A percentile compares a stretch with the other conserved stretches of the same genome.
These are phyloP conservation scores for Phylloporus arenicola DNA, from an alignment of 768 basidiomycete genomes.

Conservation along the genomic window DNA sequence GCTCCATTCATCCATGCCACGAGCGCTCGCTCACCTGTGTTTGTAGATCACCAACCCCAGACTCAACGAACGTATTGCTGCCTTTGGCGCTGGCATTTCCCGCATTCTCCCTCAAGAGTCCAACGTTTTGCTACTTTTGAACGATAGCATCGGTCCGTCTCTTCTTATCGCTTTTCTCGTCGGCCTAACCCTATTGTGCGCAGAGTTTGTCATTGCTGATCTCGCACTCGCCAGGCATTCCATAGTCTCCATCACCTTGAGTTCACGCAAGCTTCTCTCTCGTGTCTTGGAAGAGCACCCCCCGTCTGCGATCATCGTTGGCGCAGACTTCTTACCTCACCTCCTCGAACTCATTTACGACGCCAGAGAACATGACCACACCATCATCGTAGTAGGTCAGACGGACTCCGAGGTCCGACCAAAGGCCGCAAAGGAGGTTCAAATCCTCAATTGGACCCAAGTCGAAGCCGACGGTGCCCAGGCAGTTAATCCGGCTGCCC, in stretches of 20 bases:
- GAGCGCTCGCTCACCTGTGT: background rate
- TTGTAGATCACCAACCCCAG: constrained; percentile 67
- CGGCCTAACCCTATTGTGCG: background rate
- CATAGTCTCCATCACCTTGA: constrained; percentile 61
- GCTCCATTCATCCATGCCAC: no score
- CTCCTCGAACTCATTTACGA: constrained; percentile 73
- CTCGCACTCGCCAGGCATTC: constrained; percentile 70
- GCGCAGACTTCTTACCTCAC: constrained; percentile 58
- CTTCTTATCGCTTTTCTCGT: background rate
- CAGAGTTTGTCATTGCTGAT: constrained; percentile 77
- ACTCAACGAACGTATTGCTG: constrained; percentile 63
- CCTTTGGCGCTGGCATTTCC: constrained; percentile 70
- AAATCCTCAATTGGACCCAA: constrained; percentile 62
- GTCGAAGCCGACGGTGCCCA: constrained; percentile 63
- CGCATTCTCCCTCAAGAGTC: constrained; percentile 53
- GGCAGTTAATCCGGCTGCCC: constrained; percentile 37
- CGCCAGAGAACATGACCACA: constrained; percentile 44
- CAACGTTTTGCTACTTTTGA: constrained; percentile 68
- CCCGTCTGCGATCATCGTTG: constrained; percentile 70
- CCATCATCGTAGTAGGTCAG: constrained; percentile 71
- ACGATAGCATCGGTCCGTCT: constrained; percentile 67
- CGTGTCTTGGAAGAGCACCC: constrained; percentile 58
- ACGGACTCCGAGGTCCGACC: constrained; percentile 41
- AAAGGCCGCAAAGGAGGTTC: constrained; percentile 46
- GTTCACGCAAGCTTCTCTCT: constrained; percentile 56